Base-by-base conservation (phyloP, 1,284 basidiomycete genomes). In the Pisolithus thermaeus region DNA sequence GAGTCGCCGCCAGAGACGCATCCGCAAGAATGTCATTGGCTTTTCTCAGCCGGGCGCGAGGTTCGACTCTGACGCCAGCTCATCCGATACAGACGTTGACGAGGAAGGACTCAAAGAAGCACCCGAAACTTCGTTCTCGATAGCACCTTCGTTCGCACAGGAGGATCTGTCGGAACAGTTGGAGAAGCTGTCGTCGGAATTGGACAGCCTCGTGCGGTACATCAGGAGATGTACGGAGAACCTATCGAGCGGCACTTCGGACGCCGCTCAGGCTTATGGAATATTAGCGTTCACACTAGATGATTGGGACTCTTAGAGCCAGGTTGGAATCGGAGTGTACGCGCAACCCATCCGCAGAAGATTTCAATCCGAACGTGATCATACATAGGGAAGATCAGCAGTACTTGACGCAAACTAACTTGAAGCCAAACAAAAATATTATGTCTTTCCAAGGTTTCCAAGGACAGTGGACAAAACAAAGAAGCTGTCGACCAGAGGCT, bases 241-340 rank as follows among this genome's bases (percentile, higher is more conserved):
- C 58, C 69, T 88, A 47, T 79, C 77, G 28, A 75, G 74, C 51
- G 79, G 77, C 3, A 67, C 69, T 35, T 72, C 72, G 16, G 80
- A 84, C 45, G 79, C 75, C 32, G 78, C 79, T 9, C 66, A 79
- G 27, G 72, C 81, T 0, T 92, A 90, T 68, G 82, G 78, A 0
- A 78, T 90, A 49, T 71, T 93, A 43, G 83, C 84, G 3, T 91
- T 92, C 65, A 74, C 79, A 35, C 70, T 93, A 47, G 85, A 91
- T 52, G 90, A 92, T 61, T 92, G 91, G 90, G 86, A 87, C 68
- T 67, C 53, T 18, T 68, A 51, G 55, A 14, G 11, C 11, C 16
- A 46, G 7, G 12, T 35, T 14, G 32, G 5, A 35, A 12, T 35
- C 28, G 28, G 9, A 9, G 28, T 30, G 28, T 1, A 30, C 11